These are phyloP conservation scores for Fusarium sp. DNA, from an alignment of 2,329 filamentous ascomycete species.

Conservation along the genomic window DNA sequence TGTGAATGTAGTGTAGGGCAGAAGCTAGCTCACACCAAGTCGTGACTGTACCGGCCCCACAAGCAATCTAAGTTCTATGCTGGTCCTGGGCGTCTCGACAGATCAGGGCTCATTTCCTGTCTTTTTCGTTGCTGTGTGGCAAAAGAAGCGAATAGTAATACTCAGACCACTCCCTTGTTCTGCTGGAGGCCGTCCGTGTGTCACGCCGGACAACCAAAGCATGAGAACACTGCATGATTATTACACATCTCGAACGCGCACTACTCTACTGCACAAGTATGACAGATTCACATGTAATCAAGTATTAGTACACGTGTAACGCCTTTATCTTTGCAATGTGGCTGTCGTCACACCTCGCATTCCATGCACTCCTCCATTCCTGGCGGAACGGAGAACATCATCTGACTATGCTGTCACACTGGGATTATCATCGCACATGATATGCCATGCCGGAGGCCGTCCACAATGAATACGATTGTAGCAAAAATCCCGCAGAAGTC, in stretches of 20 bases:
- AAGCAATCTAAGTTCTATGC: background rate
- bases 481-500: background rate
- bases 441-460: background rate
- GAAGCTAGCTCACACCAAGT: background rate
- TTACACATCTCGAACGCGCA: background rate
- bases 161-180: background rate
- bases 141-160: background rate
- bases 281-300: background rate
- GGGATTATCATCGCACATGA: background rate
- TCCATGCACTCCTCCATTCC: background rate
- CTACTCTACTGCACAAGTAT: background rate
- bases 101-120: background rate
- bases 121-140: background rate
- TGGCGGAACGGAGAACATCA: background rate
- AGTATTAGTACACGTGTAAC: background rate
- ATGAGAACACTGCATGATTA: background rate
- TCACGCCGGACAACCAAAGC: background rate
- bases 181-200: background rate
- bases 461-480: background rate
- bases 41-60: background rate
- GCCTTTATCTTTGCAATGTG: background rate
- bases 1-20: background rate
- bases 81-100: background rate
- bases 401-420: background rate
- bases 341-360: background rate